phyloP scores from a whole-genome alignment of 768 basidiomycete genomes.

The Tricholoma bakamatsutake region DNA sequence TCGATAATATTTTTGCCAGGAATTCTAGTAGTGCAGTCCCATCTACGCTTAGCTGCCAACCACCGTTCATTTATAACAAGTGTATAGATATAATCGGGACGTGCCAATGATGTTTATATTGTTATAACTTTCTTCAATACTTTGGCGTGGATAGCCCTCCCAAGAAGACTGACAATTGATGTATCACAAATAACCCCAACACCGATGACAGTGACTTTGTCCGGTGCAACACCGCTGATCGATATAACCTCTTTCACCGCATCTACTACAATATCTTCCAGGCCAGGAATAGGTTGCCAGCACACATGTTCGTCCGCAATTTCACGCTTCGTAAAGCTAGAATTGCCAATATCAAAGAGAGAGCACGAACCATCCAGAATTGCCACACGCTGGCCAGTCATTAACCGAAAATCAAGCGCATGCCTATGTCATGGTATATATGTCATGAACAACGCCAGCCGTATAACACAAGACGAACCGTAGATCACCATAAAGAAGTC shows the following conservation, averaged over 20 bases:
- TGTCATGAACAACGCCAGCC: not conserved
- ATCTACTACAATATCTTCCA: constrained; percentile 43
- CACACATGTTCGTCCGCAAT: constrained; percentile 23
- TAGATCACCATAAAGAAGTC: constrained; percentile 64
- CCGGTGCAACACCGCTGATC: constrained; percentile 23
- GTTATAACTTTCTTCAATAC: constrained; percentile 1
- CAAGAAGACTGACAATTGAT: constrained; percentile 37
- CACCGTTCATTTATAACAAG: too few relatives aligned
- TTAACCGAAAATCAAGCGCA: constrained; percentile 75
- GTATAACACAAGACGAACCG: constrained; percentile 34
- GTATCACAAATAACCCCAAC: constrained; percentile 60
- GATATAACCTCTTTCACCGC: constrained; percentile 38
- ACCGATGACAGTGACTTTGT: constrained; percentile 50
- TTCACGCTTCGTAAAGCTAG: constrained; percentile 7
- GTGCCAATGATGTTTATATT: not conserved
- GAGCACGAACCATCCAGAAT: constrained; percentile 73
- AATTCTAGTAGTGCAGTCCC: not conserved
- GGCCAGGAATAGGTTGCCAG: constrained; percentile 56
- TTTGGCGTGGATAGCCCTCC: constrained; percentile 32
- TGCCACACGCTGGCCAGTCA: constrained; percentile 57
- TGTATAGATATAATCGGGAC: not conserved
- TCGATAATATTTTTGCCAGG: not conserved
- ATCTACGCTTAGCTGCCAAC: too few relatives aligned
- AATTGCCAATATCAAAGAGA: constrained; percentile 31
- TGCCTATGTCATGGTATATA: constrained; percentile 37